A percentile compares a stretch with the other conserved stretches of the same genome.
Evolutionary conservation across 345 rosid species (phyloP).

Genomic region (Eucalyptus pumila): DNA sequence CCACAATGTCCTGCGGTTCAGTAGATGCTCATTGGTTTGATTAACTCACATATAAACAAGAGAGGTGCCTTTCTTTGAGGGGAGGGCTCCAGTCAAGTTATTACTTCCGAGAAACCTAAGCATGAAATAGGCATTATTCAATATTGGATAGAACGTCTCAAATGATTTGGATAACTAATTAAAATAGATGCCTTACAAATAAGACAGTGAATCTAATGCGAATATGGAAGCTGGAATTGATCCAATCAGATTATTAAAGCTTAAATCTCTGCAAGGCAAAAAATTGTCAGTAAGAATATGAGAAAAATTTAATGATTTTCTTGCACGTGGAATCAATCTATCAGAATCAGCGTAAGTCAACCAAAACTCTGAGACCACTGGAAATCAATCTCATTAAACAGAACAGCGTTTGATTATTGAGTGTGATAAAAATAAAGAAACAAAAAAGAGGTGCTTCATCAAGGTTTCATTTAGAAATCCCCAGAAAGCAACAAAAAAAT

Average conservation of each 20-base stretch:
- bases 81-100: conserved; percentile 35
- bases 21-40: neutral
- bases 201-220: conserved; percentile 13
- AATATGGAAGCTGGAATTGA: conserved; percentile 23
- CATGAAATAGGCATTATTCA: neutral
- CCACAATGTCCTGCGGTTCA: neutral
- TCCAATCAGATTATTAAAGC: neutral
- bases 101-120: conserved; percentile 52
- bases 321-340: neutral
- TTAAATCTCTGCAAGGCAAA: conserved; percentile 19
- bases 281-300: conserved; percentile 10
- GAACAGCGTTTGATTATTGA: neutral
- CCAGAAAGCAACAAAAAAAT: neutral
- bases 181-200: conserved; percentile 27
- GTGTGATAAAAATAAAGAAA: neutral
- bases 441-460: neutral
- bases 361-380: neutral
- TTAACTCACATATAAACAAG: conserved; percentile 43
- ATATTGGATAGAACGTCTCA: neutral
- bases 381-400: neutral
- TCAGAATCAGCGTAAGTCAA: neutral
- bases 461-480: neutral
- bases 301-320: neutral
- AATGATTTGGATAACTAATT: neutral
- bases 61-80: conserved; percentile 19